These are phyloP conservation scores for Alternaria sp. DNA, from an alignment of 2,329 filamentous ascomycete species.

Conservation along the genomic window DNA sequence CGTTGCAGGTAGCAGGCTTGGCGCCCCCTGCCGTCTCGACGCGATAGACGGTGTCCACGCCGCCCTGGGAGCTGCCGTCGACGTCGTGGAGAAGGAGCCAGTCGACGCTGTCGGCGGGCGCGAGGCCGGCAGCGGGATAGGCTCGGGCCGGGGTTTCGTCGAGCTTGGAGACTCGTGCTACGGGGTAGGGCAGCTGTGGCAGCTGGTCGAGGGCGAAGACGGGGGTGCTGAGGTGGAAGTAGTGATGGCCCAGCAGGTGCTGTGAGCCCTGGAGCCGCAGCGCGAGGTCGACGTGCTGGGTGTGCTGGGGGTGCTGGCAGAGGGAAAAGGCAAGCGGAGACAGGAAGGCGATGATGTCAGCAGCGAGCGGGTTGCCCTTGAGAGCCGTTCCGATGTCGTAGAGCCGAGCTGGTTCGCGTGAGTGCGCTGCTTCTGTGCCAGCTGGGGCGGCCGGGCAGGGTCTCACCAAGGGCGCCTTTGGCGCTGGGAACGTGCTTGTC, in stretches of 20 bases:
- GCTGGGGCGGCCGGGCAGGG: too few relatives aligned
- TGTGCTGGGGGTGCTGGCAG: too few relatives aligned
- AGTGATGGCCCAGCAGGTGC: constrained; percentile 68
- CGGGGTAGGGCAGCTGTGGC: constrained; percentile 52
- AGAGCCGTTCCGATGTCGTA: constrained; percentile 1
- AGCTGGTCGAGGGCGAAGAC: constrained; percentile 62
- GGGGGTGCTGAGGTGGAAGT: constrained; percentile 65
- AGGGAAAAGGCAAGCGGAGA: background rate
- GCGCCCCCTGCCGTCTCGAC: constrained; percentile 54
- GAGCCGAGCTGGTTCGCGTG: too few relatives aligned
- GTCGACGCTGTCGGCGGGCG: constrained; percentile 43
- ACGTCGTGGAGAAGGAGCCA: constrained; percentile 52
- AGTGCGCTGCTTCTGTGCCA: too few relatives aligned
- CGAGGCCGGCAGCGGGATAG: constrained; percentile 35
- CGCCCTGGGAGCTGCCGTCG: constrained; percentile 36
- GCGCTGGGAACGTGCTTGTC: constrained; percentile 6
- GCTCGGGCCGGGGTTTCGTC: constrained; percentile 60
- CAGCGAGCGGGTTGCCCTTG: background rate
- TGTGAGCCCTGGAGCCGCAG: constrained; percentile 10
- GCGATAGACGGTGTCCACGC: constrained; percentile 50
- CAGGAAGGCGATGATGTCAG: background rate
- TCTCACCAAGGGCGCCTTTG: constrained; percentile 16
- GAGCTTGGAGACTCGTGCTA: constrained; percentile 52
- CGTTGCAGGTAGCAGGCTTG: constrained; percentile 43
- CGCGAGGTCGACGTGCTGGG: background rate